Evolutionary conservation across 768 basidiomycete species (phyloP).

Genomic region (Mrakia hoshinonis): DNA sequence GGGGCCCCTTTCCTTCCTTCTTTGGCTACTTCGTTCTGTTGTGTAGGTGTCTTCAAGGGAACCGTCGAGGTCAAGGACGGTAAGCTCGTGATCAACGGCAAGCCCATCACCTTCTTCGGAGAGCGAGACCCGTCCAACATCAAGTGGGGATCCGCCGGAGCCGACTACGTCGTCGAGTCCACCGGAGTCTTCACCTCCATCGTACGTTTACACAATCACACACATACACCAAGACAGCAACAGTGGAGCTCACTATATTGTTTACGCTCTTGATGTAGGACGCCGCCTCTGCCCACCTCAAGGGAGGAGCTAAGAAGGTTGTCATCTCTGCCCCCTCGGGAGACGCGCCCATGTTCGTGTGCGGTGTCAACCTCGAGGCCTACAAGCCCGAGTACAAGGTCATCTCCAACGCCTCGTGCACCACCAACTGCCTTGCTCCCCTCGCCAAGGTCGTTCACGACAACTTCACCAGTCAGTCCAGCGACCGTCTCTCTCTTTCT

Average conservation of each 20-base stretch:
- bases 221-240: background rate
- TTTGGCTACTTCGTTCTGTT: background rate
- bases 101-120: slow-evolving; percentile 63
- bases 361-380: slow-evolving; percentile 76
- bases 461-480: slow-evolving; percentile 44
- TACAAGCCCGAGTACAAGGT: slow-evolving; percentile 86
- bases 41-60: slow-evolving; percentile 57
- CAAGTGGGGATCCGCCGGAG: slow-evolving; percentile 68
- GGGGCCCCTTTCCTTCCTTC: too few relatives aligned
- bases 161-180: slow-evolving; percentile 91
- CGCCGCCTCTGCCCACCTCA: slow-evolving; percentile 82
- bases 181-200: slow-evolving; percentile 45
- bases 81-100: slow-evolving; percentile 78
- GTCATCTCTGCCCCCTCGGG: slow-evolving; percentile 93
- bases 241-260: background rate
- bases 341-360: slow-evolving; percentile 43
- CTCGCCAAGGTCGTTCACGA: slow-evolving; percentile 97
- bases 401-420: slow-evolving; percentile 98
- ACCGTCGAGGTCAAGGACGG: slow-evolving; percentile 69
- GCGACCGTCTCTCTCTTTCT: background rate
- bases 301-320: slow-evolving; percentile 99
- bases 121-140: slow-evolving; percentile 84
- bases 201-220: slow-evolving; percentile 4
- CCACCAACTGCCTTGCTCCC: slow-evolving; percentile 99
- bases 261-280: background rate